phyloP scores from a whole-genome alignment of 2,329 filamentous ascomycete species.

The Trichoderma endophyticum region DNA sequence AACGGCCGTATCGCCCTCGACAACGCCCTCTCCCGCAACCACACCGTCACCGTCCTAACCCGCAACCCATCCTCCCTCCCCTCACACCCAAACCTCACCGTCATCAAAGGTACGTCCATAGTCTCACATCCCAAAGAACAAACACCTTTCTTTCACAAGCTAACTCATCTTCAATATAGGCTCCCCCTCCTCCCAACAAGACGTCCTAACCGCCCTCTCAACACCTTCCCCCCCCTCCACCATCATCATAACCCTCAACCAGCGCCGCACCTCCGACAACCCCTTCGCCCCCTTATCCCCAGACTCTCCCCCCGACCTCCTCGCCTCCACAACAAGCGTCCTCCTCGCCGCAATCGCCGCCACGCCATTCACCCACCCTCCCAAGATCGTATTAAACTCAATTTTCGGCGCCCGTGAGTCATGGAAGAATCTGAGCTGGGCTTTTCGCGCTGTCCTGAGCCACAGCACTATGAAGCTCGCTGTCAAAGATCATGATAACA shows the following conservation, averaged over 20 bases:
- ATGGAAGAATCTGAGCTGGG: conserved; percentile 38
- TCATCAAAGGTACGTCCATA: conserved; percentile 29
- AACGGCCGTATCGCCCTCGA: conserved; percentile 44
- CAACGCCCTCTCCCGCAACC: conserved; percentile 37
- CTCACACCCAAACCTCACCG: conserved; percentile 33
- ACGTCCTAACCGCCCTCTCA: conserved; percentile 37
- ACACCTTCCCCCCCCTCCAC: conserved; percentile 30
- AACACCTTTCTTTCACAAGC: not conserved
- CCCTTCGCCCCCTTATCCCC: conserved; percentile 43
- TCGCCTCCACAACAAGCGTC: conserved; percentile 42
- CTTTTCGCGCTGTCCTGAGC: conserved; percentile 44
- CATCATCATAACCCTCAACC: conserved; percentile 49
- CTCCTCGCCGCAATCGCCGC: conserved; percentile 37
- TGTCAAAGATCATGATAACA: conserved; percentile 46
- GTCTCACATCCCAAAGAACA: too few relatives aligned
- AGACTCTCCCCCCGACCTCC: conserved; percentile 43
- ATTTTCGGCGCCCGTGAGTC: conserved; percentile 49
- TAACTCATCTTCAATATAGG: conserved; percentile 26
- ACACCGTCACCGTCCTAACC: conserved; percentile 46
- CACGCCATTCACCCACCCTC: conserved; percentile 23
- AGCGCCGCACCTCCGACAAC: conserved; percentile 43
- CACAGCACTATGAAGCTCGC: conserved; percentile 44
- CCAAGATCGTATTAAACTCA: conserved; percentile 48
- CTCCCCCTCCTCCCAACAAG: conserved; percentile 33
- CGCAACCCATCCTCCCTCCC: conserved; percentile 37